These are phyloP conservation scores for Aristolochia fimbriata DNA, from an alignment of 164 flowering plant genomes.

Conservation along the genomic window DNA sequence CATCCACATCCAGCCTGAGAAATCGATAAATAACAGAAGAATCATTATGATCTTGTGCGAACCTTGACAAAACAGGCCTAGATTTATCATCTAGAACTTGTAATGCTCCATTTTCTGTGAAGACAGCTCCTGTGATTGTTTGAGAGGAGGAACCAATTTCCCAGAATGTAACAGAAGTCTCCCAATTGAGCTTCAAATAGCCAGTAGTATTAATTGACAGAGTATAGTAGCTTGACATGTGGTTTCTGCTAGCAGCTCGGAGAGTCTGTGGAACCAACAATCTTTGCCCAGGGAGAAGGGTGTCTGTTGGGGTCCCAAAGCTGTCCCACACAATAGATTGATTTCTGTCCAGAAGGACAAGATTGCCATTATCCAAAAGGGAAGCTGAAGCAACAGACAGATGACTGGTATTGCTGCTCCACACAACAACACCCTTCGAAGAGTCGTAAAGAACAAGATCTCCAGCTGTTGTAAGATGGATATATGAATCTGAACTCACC, in stretches of 20 bases:
- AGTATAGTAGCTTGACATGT: constrained; percentile 51
- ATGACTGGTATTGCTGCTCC: constrained; percentile 46
- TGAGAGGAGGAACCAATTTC: constrained; percentile 18
- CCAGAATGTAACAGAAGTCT: constrained; percentile 49
- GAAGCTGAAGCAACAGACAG: constrained; percentile 39
- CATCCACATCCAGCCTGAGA: constrained; percentile 64
- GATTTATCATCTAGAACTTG: constrained; percentile 33
- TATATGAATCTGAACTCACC: constrained; percentile 37
- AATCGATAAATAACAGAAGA: constrained; percentile 30
- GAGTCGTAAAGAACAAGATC: constrained; percentile 54
- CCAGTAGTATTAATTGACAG: constrained; percentile 34
- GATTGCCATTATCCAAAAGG: constrained; percentile 58
- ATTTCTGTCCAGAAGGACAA: constrained; percentile 30
- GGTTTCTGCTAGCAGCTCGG: constrained; percentile 38
- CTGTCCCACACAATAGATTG: constrained; percentile 54
- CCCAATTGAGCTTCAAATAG: constrained; percentile 50
- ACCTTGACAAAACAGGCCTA: constrained; percentile 45
- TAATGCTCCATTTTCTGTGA: constrained; percentile 37
- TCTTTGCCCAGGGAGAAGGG: constrained; percentile 65
- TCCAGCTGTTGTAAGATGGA: constrained; percentile 36
- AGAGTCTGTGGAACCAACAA: constrained; percentile 25
- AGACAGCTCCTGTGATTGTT: constrained; percentile 21
- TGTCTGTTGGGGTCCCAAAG: constrained; percentile 47
- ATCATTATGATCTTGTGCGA: constrained; percentile 53
- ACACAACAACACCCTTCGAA: constrained; percentile 19